Evolutionary conservation across 345 rosid species (phyloP), one percentile per base, ranked within the genome.

Genomic region (Syzygium aromaticum): DNA sequence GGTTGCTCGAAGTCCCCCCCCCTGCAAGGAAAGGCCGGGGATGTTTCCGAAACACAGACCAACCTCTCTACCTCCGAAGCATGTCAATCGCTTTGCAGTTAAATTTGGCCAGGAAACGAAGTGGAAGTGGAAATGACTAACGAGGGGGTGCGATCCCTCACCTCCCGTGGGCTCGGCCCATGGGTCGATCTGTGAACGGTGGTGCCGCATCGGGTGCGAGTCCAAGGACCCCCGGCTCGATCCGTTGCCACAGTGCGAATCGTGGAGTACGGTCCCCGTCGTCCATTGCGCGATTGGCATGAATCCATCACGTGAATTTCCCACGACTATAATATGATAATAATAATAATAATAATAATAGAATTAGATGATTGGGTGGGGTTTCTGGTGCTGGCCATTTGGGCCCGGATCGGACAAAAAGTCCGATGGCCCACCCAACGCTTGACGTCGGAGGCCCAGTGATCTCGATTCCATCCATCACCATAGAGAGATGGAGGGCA

Each of bases 131-230:
- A 19, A 33, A 21, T 11, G 11, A 33, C 46, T 43, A 43, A 1
- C 1, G 46, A 43, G 46, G 21, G 2, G 73, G 28, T 25, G 64
- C 28, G 3, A 57, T 57, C 28, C 30, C 28, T 38, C 27, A 0
- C 49, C 49, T 73, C 25, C 4, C 14, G 23, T 2, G 49, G 4
- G 49, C 49, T 67, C 6, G 46, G 11, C 40, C 77, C 43, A 3
- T 1, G 11, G 22, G 33, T 28, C 6, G 11, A 28, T 64, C 22
- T 1, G 6, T 0, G 3, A 17, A 19, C 13, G 13, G 12, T 4
- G 43, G 77, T 7, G 77, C 77, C 7, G 17, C 40, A 14, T 63
- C 11, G 2, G 38, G 77, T 0, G 77, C 10, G 10, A 64, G 43
- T 0, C 12, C 6, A 11, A 67, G 11, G 46, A 17, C 11, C 43